These are phyloP conservation scores for Hypoxylon subgilvum DNA, from an alignment of 495 filamentous ascomycete genomes.

Conservation along the genomic window DNA sequence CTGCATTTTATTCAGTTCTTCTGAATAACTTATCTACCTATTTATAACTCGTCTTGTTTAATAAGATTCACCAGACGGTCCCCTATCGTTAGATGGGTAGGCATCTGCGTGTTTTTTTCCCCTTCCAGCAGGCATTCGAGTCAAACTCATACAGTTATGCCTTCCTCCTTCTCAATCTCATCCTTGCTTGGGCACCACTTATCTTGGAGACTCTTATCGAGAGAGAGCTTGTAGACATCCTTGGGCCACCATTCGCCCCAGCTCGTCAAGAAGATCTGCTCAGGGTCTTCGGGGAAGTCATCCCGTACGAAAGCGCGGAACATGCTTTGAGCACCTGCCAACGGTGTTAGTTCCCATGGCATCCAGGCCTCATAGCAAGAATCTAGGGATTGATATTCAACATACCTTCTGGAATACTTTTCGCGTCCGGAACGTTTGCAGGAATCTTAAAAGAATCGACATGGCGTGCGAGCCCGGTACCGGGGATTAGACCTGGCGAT, in stretches of 20 bases:
- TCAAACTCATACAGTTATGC: conserved; percentile 16
- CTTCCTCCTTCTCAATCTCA: conserved; percentile 50
- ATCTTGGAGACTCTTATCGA: conserved; percentile 52
- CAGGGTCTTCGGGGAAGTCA: conserved; percentile 53
- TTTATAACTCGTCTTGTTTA: too few relatives aligned
- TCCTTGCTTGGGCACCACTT: conserved; percentile 52
- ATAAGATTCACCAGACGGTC: too few relatives aligned
- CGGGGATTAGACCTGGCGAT: conserved; percentile 52
- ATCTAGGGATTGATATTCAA: not conserved
- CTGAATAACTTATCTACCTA: too few relatives aligned
- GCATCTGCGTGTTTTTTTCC: too few relatives aligned
- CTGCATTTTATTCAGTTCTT: too few relatives aligned
- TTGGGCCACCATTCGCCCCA: conserved; percentile 59
- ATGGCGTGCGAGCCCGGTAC: conserved; percentile 42
- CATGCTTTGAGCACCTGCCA: conserved; percentile 47
- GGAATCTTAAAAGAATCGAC: conserved; percentile 11
- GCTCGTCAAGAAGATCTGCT: conserved; percentile 54
- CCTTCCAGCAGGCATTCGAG: not conserved
- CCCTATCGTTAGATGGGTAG: too few relatives aligned
- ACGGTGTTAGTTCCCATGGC: not conserved
- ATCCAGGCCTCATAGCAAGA: not conserved
- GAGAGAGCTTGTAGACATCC: conserved; percentile 42
- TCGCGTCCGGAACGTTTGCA: conserved; percentile 44
- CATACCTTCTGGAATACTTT: conserved; percentile 48
- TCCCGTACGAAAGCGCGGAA: conserved; percentile 49